Base-by-base conservation (phyloP, 768 basidiomycete genomes). In the Russula olivacea region DNA sequence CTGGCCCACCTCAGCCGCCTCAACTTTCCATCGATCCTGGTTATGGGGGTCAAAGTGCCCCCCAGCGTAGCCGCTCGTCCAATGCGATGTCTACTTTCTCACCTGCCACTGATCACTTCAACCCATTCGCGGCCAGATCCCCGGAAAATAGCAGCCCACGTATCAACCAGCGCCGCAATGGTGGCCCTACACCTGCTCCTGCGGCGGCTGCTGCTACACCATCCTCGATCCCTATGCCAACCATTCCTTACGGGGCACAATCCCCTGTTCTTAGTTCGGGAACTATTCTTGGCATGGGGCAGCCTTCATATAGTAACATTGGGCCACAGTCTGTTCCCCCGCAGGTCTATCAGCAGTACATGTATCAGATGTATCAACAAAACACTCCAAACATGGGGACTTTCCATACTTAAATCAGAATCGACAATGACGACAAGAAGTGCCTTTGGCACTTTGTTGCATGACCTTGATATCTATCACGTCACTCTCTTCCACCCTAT, bases 321-420 rank as follows among this genome's bases (percentile, higher is more conserved):
- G 71, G 80, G 23, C 79, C 77, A 40, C 80, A 85, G 66, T 81
- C 83, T 63, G 76, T 83, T 51, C 80, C 86, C 11, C 81, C 86
- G 65, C 87, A 89, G 70, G 78, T 88, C 72, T 91, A 91, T 75
- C 88, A 88, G 72, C 75, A 66, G 60, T 90, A 89, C 77, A 85
- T 89, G 87, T 89, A 89, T 71, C 85, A 86, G 75, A 77, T 86
- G 70, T 89, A 89, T 75, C 86, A 86, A 73, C 86, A 88, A 75
- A 85, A 82, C 68, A 83, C 85, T 23, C 82, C 83, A 67, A 87
- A 88, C 74, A 88, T 91, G 85, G 88, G 89, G 70, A 72, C 86
- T 56, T 92, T 86, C 81, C 74, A 74, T 58, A 70, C 74, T 69
- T 74, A 68, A 73, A 69, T 49, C 40, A 55, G n/a, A 30, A 63